Evolutionary conservation across 1,284 basidiomycete species (phyloP).

Genomic region (Trichosporon sp.): DNA sequence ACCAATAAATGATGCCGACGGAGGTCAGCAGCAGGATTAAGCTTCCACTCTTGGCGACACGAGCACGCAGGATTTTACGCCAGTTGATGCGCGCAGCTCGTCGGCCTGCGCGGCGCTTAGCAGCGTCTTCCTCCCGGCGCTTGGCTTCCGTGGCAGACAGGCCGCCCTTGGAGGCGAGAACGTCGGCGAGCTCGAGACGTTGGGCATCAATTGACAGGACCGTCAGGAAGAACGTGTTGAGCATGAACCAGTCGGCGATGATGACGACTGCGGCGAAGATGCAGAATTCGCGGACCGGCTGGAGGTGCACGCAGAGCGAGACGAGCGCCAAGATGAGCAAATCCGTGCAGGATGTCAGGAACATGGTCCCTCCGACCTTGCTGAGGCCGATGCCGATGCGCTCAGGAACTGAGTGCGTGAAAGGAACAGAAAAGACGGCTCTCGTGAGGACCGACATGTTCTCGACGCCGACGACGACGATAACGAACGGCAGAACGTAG

Average conservation of each 20-base stretch:
- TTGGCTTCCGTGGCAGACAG: constrained; percentile 15
- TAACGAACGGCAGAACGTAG: constrained; percentile 80
- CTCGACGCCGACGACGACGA: constrained; percentile 92
- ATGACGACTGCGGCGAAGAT: constrained; percentile 89
- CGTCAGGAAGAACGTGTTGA: constrained; percentile 57
- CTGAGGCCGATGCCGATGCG: constrained; percentile 84
- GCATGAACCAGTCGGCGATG: constrained; percentile 82
- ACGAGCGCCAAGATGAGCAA: constrained; percentile 75
- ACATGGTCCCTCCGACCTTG: constrained; percentile 83
- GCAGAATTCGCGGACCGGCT: constrained; percentile 88
- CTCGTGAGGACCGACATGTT: constrained; percentile 91
- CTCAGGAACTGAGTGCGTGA: constrained; percentile 84
- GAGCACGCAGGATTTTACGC: constrained; percentile 59
- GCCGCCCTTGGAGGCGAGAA: constrained; percentile 29
- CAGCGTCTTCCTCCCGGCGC: constrained; percentile 16
- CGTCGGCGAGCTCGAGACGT: constrained; percentile 52
- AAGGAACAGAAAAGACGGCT: constrained; percentile 82
- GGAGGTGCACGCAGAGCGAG: constrained; percentile 64
- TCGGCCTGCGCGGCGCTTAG: constrained; percentile 5
- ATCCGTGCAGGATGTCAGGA: constrained; percentile 84
- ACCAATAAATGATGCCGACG: constrained; percentile 46
- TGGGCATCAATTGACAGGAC: constrained; percentile 57
- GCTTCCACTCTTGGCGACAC: constrained; percentile 74
- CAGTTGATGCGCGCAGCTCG: constrained; percentile 14
- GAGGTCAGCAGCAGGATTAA: constrained; percentile 57